A percentile compares a stretch with the other conserved stretches of the same genome.
Conservation (phyloP, 257 asterid species). For the Leptodermis oblonga region DNA sequence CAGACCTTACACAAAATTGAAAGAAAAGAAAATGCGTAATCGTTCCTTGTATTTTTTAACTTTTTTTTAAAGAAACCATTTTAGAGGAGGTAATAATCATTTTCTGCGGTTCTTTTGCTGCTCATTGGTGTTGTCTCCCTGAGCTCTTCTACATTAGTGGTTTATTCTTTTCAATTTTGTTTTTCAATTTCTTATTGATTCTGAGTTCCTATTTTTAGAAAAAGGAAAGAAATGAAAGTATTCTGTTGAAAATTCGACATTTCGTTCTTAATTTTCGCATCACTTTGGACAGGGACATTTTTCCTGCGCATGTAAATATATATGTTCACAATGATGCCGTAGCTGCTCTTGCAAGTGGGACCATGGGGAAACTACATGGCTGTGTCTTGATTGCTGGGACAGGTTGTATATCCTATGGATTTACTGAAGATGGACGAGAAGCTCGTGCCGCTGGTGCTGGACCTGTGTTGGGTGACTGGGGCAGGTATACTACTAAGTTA, state of each 20-base stretch:
- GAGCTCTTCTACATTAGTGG: neutral
- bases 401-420: constrained; percentile 92
- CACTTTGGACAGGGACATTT: constrained; percentile 49
- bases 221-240: neutral
- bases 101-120: neutral
- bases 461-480: constrained; percentile 98
- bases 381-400: constrained; percentile 96
- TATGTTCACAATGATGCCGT: constrained; percentile 88
- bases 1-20: neutral
- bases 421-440: constrained; percentile 84
- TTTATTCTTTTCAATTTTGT: neutral
- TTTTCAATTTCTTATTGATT: neutral
- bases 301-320: constrained; percentile 61
- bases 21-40: neutral
- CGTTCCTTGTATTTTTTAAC: neutral
- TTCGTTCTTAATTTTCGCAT: constrained; percentile 22
- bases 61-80: neutral
- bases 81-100: neutral
- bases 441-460: constrained; percentile 99
- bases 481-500: constrained; percentile 50
- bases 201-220: neutral
- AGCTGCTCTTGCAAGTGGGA: constrained; percentile 99
- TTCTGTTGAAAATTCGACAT: neutral
- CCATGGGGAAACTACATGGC: constrained; percentile 90
- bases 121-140: neutral